Percentiles rank a stretch among this genome's conserved stretches.
These are phyloP conservation scores for Symbiodinium natans DNA, from an alignment of 73 alveolate genomes.

Conservation along the genomic window DNA sequence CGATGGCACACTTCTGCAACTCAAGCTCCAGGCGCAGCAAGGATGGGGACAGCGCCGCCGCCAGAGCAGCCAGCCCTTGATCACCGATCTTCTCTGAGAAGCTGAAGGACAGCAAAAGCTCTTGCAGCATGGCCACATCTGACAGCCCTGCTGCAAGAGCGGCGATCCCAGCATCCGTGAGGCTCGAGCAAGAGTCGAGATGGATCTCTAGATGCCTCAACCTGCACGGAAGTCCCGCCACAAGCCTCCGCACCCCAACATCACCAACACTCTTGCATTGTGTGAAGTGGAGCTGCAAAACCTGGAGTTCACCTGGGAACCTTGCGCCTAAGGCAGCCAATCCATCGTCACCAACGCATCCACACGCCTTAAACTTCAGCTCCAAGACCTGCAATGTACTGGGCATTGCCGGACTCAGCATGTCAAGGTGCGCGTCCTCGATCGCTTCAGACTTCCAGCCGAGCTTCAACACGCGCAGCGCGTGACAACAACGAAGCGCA, in stretches of 20 bases:
- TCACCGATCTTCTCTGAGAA: slow-evolving; percentile 14
- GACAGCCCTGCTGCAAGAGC: slow-evolving; percentile 14
- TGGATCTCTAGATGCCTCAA: neutral
- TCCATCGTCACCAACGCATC: neutral
- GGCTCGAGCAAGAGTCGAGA: neutral
- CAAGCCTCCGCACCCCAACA: neutral
- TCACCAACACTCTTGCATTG: neutral
- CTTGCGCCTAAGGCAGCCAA: slow-evolving; percentile 1
- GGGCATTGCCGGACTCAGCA: neutral
- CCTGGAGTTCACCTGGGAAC: neutral
- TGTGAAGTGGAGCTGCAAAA: neutral
- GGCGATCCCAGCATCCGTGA: neutral
- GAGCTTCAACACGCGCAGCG: neutral
- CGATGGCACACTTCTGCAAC: neutral
- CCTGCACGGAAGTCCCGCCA: neutral
- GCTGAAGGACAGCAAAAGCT: neutral
- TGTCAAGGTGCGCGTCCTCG: neutral
- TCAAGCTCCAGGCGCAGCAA: slow-evolving; percentile 23
- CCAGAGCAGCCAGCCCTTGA: slow-evolving; percentile 13
- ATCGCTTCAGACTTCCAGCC: slow-evolving; percentile 21
- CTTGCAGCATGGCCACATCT: neutral
- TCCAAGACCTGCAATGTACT: neutral
- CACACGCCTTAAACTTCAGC: neutral
- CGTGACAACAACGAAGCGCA: neutral
- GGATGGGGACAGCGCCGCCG: neutral